Percentiles rank a stretch among this genome's conserved stretches.
Conservation (phyloP, 202 grass and related monocot species). For the Carex arenaria region DNA sequence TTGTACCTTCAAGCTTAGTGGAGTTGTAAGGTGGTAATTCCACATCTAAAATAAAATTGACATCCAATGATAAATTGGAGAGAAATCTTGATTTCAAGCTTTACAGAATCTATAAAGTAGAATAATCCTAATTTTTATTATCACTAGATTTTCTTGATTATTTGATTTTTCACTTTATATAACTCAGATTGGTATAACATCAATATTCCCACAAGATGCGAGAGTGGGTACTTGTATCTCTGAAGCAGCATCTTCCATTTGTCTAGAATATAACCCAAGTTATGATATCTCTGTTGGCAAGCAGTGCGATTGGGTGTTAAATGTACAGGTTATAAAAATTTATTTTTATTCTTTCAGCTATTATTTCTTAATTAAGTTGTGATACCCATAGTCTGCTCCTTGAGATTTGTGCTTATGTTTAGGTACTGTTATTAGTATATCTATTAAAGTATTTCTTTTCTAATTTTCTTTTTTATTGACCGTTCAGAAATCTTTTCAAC, state of each 20-base stretch:
- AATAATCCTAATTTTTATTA: neutral
- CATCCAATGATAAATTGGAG: neutral
- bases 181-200: slow-evolving; percentile 58
- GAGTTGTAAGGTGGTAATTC: neutral
- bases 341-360: neutral
- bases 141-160: neutral
- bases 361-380: neutral
- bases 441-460: slow-evolving; percentile 4
- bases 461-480: slow-evolving; percentile 17
- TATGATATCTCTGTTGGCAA: slow-evolving; percentile 63
- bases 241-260: slow-evolving; percentile 43
- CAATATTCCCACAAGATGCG: slow-evolving; percentile 48
- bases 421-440: neutral
- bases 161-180: neutral
- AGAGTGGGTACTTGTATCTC: slow-evolving; percentile 44
- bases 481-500: slow-evolving; percentile 59
- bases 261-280: slow-evolving; percentile 52
- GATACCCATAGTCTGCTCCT: neutral
- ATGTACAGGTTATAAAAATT: slow-evolving; percentile 44
- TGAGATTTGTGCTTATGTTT: neutral
- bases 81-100: neutral
- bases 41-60: neutral
- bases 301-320: slow-evolving; percentile 58
- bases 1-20: neutral
- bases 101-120: neutral